Conservation (phyloP, 768 basidiomycete species). For the Mycena venus region DNA sequence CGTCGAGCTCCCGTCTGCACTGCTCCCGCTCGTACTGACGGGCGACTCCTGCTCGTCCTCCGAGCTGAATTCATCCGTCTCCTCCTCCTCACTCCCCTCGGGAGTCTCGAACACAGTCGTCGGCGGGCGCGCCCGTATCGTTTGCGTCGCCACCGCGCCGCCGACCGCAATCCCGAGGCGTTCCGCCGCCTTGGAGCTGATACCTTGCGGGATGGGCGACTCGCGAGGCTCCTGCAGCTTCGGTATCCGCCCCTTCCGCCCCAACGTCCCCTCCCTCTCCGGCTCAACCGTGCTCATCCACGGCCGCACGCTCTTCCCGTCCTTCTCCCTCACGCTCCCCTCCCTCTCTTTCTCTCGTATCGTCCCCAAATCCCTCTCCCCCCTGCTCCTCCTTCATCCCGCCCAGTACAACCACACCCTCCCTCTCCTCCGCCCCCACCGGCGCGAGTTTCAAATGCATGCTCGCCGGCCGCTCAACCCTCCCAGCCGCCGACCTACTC, state of each 20-base stretch:
- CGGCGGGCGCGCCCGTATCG: conserved; percentile 1
- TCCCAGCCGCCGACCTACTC: not conserved
- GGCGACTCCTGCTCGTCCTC: not conserved
- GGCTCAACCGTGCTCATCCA: conserved; percentile 13
- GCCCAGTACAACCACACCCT: not conserved
- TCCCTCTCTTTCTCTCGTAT: not conserved
- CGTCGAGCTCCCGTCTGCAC: not conserved
- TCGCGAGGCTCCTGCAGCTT: not conserved
- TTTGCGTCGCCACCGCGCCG: conserved; percentile 4
- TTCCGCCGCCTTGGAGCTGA: conserved; percentile 35
- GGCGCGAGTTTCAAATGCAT: conserved; percentile 35
- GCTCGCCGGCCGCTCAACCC: conserved; percentile 10
- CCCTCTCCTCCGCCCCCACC: conserved; percentile 7
- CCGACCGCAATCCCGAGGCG: conserved; percentile 28
- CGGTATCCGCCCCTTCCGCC: not conserved
- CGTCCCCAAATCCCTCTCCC: not conserved
- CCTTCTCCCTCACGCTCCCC: not conserved
- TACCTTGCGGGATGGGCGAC: conserved; percentile 25
- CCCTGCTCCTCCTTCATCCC: not conserved
- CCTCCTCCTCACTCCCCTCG: conserved; percentile 32
- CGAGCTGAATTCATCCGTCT: not conserved
- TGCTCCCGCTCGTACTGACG: not conserved
- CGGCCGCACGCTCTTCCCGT: not conserved
- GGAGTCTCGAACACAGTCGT: conserved; percentile 21
- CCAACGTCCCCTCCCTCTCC: not conserved